A percentile compares a stretch with the other conserved stretches of the same genome.
Evolutionary conservation across 1,284 basidiomycete genomes (phyloP).

Genomic region (Fistulinella staudtii): DNA sequence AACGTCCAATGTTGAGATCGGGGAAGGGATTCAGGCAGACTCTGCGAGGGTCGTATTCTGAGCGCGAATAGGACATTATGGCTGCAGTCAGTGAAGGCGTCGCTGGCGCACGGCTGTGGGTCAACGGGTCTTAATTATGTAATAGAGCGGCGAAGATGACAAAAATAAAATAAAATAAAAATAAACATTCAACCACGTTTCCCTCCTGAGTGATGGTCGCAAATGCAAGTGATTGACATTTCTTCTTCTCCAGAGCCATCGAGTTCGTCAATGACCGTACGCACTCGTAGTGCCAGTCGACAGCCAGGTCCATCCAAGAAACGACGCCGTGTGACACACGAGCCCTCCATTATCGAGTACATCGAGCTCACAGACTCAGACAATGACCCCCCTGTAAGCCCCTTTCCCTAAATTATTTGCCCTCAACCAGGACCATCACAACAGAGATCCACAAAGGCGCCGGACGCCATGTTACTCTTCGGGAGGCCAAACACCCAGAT

Average conservation of each 20-base stretch:
- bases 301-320: slow-evolving; percentile 21
- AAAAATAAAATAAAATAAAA: background rate
- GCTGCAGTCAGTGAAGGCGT: no score
- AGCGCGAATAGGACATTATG: slow-evolving; percentile 41
- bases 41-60: slow-evolving; percentile 85
- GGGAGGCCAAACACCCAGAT: slow-evolving; percentile 7
- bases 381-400: slow-evolving; percentile 7
- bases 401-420: background rate
- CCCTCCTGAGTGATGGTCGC: background rate
- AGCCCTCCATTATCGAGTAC: slow-evolving; percentile 15
- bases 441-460: background rate
- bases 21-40: slow-evolving; percentile 79
- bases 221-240: slow-evolving; percentile 25
- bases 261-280: slow-evolving; percentile 5
- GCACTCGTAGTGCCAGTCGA: slow-evolving; percentile 16
- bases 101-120: no score
- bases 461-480: slow-evolving; percentile 1
- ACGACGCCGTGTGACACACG: slow-evolving; percentile 8
- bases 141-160: slow-evolving; percentile 9
- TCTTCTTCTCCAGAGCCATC: slow-evolving; percentile 28
- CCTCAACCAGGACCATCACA: slow-evolving; percentile 5
- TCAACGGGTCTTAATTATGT: slow-evolving; percentile 11
- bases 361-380: slow-evolving; percentile 32
- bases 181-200: no score
- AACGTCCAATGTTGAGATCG: slow-evolving; percentile 56